Evolutionary conservation across 495 filamentous ascomycete species (phyloP).

Genomic region (Aspergillus homomorphus): DNA sequence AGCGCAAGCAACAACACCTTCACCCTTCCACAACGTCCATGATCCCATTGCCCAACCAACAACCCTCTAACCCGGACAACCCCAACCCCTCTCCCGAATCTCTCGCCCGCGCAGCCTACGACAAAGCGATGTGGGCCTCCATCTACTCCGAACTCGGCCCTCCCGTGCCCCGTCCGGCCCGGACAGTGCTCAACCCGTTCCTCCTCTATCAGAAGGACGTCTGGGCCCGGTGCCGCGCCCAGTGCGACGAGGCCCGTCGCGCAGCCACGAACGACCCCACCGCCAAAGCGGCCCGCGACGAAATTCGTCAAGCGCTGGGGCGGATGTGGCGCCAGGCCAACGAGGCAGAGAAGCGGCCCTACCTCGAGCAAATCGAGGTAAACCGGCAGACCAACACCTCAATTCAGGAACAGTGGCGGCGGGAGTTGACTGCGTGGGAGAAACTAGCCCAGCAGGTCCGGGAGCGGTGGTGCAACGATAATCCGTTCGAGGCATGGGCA

Average conservation of each 20-base stretch:
- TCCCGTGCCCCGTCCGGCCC: constrained; percentile 65
- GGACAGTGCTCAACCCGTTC: constrained; percentile 69
- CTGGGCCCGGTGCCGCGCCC: constrained; percentile 68
- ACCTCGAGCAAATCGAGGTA: constrained; percentile 64
- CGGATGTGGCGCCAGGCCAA: constrained; percentile 83
- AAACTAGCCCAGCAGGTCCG: constrained; percentile 55
- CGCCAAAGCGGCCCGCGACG: constrained; percentile 64
- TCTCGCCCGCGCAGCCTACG: constrained; percentile 62
- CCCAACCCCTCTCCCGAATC: constrained; percentile 35
- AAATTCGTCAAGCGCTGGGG: constrained; percentile 76
- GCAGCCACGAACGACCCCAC: constrained; percentile 62
- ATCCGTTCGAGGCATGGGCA: constrained; percentile 48
- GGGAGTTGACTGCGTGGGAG: constrained; percentile 66
- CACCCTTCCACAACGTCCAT: constrained; percentile 14
- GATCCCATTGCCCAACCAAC: not conserved
- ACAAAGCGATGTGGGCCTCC: constrained; percentile 66
- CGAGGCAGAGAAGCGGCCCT: constrained; percentile 67
- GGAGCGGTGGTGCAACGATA: constrained; percentile 57
- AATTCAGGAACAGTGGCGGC: constrained; percentile 55
- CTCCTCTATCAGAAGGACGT: constrained; percentile 69
- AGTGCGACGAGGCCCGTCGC: constrained; percentile 66
- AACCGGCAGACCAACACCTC: constrained; percentile 62
- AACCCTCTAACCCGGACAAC: not conserved
- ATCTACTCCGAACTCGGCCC: constrained; percentile 69
- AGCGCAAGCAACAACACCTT: constrained; percentile 18